phyloP scores from a whole-genome alignment of 768 basidiomycete species.

The Lentinula lateritia region DNA sequence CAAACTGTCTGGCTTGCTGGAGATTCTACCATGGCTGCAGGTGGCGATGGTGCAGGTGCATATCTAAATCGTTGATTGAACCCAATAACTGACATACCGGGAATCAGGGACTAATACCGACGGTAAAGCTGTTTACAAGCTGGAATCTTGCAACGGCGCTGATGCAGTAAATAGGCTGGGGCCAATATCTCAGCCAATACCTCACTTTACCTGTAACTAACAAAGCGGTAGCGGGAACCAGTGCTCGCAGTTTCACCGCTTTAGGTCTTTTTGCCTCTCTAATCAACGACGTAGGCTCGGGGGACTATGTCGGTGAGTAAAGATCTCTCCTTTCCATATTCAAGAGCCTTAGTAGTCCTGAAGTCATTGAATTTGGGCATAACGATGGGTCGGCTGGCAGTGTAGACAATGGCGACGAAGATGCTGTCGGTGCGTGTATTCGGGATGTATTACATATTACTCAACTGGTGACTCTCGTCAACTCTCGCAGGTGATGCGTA shows the following conservation, averaged over 20 bases:
- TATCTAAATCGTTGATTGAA: background rate
- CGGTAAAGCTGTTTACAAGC: background rate
- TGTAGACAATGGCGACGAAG: conserved; percentile 36
- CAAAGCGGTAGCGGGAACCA: conserved; percentile 38
- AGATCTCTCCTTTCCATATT: background rate
- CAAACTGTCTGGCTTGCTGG: conserved; percentile 40
- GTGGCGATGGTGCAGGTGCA: conserved; percentile 29
- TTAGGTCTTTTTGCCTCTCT: conserved; percentile 39
- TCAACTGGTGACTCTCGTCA: background rate
- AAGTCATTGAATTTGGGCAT: conserved; percentile 22
- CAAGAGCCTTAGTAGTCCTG: background rate
- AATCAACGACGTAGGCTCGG: conserved; percentile 30
- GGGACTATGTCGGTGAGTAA: conserved; percentile 32
- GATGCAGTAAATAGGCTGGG: conserved; percentile 32
- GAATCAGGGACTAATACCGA: conserved; percentile 11
- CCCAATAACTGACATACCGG: background rate
- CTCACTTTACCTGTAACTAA: conserved; percentile 40
- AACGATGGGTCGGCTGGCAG: conserved; percentile 16
- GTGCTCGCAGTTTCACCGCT: conserved; percentile 41
- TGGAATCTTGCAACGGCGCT: background rate
- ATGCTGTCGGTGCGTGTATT: conserved; percentile 25
- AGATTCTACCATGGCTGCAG: conserved; percentile 39
- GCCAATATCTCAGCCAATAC: conserved; percentile 34
- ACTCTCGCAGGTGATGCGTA: conserved; percentile 20
- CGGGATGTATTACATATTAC: too few species aligned